phyloP scores from a whole-genome alignment of 2,329 filamentous ascomycete species.

The Nemania serpens region DNA sequence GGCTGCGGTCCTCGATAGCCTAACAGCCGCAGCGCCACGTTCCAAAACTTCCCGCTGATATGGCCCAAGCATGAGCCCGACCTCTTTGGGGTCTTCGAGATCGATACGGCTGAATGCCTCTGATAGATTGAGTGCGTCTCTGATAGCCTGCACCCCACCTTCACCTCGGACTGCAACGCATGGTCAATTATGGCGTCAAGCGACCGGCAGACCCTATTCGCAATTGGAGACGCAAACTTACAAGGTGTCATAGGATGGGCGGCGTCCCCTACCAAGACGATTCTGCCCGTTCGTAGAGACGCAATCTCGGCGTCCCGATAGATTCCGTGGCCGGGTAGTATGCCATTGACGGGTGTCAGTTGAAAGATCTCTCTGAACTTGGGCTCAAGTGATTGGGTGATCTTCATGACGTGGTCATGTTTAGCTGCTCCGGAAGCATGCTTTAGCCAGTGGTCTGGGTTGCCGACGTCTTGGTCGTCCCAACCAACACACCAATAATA shows the following conservation, averaged over 20 bases:
- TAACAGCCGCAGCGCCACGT: constrained; percentile 1
- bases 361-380: constrained; percentile 27
- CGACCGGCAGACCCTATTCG: not conserved
- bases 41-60: constrained; percentile 6
- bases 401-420: constrained; percentile 47
- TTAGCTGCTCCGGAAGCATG: constrained; percentile 54
- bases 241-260: constrained; percentile 16
- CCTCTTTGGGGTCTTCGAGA: not conserved
- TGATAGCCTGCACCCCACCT: constrained; percentile 7
- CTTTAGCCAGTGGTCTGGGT: constrained; percentile 83
- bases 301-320: constrained; percentile 7
- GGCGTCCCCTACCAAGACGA: constrained; percentile 5
- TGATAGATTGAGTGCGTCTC: constrained; percentile 9
- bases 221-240: constrained; percentile 1
- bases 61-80: not conserved
- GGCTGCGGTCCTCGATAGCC: constrained; percentile 8
- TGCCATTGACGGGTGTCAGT: not conserved
- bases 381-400: constrained; percentile 23
- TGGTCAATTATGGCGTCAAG: not conserved
- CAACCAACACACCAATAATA: constrained; percentile 35
- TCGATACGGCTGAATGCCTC: not conserved
- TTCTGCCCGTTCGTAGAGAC: not conserved
- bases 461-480: constrained; percentile 68
- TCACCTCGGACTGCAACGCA: constrained; percentile 8
- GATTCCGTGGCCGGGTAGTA: not conserved